phyloP scores from a whole-genome alignment of 2,329 filamentous ascomycete genomes.

The Cercospora canescens region DNA sequence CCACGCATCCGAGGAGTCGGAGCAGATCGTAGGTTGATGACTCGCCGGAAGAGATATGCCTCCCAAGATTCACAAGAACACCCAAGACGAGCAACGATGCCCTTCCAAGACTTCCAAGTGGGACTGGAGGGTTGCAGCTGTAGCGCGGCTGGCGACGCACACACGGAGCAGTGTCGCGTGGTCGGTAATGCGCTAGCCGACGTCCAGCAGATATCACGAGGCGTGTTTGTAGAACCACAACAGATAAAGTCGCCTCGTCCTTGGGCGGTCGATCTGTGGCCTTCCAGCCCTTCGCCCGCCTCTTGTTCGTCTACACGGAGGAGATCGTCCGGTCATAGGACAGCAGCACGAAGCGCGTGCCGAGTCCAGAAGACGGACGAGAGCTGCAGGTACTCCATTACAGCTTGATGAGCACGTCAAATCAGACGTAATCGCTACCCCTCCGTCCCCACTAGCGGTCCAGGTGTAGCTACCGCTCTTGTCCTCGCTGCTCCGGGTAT shows the following conservation, averaged over 20 bases:
- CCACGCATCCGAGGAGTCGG: conserved; percentile 2
- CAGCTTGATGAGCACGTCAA: not conserved
- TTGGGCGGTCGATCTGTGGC: not conserved
- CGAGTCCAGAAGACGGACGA: conserved; percentile 5
- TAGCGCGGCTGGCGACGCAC: conserved; percentile 3
- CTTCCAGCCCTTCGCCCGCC: not conserved
- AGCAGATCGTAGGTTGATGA: not conserved
- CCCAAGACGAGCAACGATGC: conserved; percentile 4
- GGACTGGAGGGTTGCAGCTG: not conserved
- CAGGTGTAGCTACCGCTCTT: not conserved
- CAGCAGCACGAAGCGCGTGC: not conserved
- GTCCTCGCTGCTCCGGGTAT: not conserved
- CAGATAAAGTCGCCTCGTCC: not conserved
- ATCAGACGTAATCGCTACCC: conserved; percentile 10
- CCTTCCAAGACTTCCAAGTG: not conserved
- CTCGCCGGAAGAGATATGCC: not conserved
- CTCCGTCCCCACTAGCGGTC: conserved; percentile 3
- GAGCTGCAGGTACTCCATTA: conserved; percentile 10
- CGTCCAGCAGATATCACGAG: not conserved
- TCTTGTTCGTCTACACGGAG: not conserved
- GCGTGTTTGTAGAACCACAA: not conserved
- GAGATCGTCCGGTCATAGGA: not conserved
- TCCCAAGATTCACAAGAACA: conserved; percentile 10
- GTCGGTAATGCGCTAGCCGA: not conserved
- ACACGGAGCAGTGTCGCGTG: conserved; percentile 18